Evolutionary conservation across 352 stramenopile species (phyloP).

Genomic region (Globisporangium middletonii): DNA sequence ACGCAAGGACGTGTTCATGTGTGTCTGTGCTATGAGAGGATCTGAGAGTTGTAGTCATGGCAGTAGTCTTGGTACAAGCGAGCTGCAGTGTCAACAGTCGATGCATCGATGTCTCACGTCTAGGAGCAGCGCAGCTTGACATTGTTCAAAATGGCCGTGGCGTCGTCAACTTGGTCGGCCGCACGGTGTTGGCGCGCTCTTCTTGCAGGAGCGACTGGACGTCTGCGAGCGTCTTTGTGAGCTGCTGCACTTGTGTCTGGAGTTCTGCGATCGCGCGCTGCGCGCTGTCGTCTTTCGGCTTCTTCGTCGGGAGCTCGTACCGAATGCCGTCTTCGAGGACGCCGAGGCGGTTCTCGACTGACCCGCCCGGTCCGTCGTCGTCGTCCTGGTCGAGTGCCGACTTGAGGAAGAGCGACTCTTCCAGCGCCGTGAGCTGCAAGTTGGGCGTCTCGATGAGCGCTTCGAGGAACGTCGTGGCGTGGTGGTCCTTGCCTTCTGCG

Average conservation of each 20-base stretch:
- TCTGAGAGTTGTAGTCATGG: too few species aligned
- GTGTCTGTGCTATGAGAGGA: too few species aligned
- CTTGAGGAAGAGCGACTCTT: conserved; percentile 37
- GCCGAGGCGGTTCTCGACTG: conserved; percentile 10
- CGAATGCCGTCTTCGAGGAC: conserved; percentile 45
- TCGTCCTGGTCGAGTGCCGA: conserved; percentile 40
- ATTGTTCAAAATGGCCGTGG: conserved; percentile 1
- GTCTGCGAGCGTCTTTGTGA: conserved; percentile 28
- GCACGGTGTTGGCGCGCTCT: conserved; percentile 9
- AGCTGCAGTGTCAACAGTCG: too few species aligned
- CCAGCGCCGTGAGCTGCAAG: conserved; percentile 21
- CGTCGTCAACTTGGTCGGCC: neutral
- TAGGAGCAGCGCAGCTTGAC: too few species aligned
- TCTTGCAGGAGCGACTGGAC: conserved; percentile 24
- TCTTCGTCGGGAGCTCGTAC: conserved; percentile 45
- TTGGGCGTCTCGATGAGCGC: conserved; percentile 29
- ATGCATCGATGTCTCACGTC: too few species aligned
- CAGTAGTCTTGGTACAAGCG: too few species aligned
- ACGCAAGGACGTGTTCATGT: too few species aligned
- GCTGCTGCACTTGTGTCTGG: conserved; percentile 31
- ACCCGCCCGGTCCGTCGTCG: conserved; percentile 4
- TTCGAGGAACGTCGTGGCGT: conserved; percentile 13
- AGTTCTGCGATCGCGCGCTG: conserved; percentile 24
- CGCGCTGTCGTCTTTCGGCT: conserved; percentile 16
- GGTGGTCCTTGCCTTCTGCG: conserved; percentile 2